Percentiles rank a stretch among this genome's conserved stretches.
These are phyloP conservation scores for Closterium sp. DNA, from an alignment of 139 green algal genomes.

Conservation along the genomic window DNA sequence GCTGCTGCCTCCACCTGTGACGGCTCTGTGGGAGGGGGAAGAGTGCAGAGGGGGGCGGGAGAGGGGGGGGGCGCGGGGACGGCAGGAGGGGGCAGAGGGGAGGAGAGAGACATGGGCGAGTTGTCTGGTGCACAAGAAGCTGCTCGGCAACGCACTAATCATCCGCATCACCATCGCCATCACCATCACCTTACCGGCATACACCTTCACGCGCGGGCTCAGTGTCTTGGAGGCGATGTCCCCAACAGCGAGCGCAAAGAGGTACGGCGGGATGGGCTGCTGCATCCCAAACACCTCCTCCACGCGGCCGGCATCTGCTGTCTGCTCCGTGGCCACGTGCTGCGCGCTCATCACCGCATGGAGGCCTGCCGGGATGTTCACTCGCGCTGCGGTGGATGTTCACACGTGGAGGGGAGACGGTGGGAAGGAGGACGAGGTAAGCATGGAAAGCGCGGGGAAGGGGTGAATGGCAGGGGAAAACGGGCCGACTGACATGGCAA, in stretches of 20 bases:
- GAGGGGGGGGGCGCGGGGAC: too few relatives aligned
- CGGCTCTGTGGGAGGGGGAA: conserved; percentile 66
- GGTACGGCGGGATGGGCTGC: conserved; percentile 82
- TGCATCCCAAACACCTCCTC: conserved; percentile 34
- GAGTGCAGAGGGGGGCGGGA: too few relatives aligned
- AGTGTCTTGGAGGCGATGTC: conserved; percentile 60
- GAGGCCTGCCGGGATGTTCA: conserved; percentile 68
- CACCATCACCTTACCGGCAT: conserved; percentile 8
- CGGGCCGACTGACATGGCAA: too few relatives aligned
- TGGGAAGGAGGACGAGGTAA: too few relatives aligned
- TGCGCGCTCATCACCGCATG: conserved; percentile 82
- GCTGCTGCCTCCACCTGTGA: conserved; percentile 65
- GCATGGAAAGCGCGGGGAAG: too few relatives aligned
- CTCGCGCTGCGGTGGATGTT: conserved; percentile 20
- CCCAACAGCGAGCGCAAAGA: conserved; percentile 86
- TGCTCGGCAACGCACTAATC: too few relatives aligned
- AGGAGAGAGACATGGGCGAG: too few relatives aligned
- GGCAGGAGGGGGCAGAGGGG: too few relatives aligned
- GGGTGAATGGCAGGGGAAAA: too few relatives aligned
- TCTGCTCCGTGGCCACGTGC: conserved; percentile 39
- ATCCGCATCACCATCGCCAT: too few relatives aligned
- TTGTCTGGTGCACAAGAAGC: too few relatives aligned
- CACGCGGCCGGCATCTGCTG: not conserved
- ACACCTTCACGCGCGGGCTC: conserved; percentile 44
- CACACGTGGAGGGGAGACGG: too few relatives aligned